These are phyloP conservation scores for Lecanicillium sp. DNA, from an alignment of 2,329 filamentous ascomycete species.

Conservation along the genomic window DNA sequence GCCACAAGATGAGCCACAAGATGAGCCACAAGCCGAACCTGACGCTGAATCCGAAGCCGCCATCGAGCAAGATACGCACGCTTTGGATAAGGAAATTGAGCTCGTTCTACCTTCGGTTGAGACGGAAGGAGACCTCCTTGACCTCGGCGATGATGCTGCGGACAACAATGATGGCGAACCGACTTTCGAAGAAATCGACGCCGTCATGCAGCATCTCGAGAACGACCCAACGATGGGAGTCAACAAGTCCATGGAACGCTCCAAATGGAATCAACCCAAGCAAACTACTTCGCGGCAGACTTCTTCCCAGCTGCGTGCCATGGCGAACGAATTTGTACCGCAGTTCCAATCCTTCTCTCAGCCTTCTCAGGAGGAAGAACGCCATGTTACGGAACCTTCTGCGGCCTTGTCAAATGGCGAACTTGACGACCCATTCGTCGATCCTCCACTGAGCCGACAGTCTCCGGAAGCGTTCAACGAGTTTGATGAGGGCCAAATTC, in stretches of 20 bases:
- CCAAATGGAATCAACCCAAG: conserved; percentile 39
- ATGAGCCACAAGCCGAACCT: conserved; percentile 11
- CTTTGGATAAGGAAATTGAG: not conserved
- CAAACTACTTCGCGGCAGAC: conserved; percentile 17
- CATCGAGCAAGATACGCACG: not conserved
- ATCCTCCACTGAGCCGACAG: conserved; percentile 38
- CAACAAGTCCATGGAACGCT: conserved; percentile 49
- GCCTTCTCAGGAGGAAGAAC: conserved; percentile 9
- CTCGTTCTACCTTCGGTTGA: conserved; percentile 9
- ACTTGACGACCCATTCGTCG: conserved; percentile 56
- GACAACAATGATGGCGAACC: conserved; percentile 28
- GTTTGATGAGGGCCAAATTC: conserved; percentile 25
- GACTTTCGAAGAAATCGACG: conserved; percentile 81
- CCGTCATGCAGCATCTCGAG: conserved; percentile 78
- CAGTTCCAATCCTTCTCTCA: conserved; percentile 2
- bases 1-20: no score
- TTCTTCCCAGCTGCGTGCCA: not conserved
- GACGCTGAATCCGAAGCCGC: conserved; percentile 7
- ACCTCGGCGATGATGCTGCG: conserved; percentile 14
- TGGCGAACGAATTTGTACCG: conserved; percentile 4
- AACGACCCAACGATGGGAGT: conserved; percentile 67
- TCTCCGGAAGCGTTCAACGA: conserved; percentile 42
- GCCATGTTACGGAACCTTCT: conserved; percentile 37
- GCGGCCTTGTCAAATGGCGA: conserved; percentile 42
- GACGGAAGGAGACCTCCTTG: conserved; percentile 11